Evolutionary conservation across 2,329 filamentous ascomycete species (phyloP).

Genomic region (Alternaria incomplexa): DNA sequence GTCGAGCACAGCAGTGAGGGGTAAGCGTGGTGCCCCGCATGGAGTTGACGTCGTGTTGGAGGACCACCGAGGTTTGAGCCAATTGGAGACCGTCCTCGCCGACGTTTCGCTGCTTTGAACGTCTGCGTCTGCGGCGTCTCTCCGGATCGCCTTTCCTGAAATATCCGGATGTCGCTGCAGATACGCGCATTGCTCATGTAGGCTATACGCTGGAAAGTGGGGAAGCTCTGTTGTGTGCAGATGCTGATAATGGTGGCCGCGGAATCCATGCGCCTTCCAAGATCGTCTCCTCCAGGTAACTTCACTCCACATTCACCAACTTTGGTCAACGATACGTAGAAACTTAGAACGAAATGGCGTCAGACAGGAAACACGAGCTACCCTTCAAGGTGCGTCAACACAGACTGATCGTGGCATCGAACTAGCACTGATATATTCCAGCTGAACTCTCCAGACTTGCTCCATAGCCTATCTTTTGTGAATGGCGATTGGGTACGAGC

Average conservation of each 20-base stretch:
- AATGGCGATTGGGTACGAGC: constrained; percentile 63
- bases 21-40: constrained; percentile 16
- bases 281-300: neutral
- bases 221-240: constrained; percentile 11
- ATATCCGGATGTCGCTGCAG: constrained; percentile 5
- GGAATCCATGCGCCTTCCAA: neutral
- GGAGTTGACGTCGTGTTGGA: constrained; percentile 15
- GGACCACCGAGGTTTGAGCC: constrained; percentile 16
- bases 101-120: neutral
- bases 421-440: constrained; percentile 28
- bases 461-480: constrained; percentile 61
- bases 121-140: neutral
- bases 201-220: constrained; percentile 22
- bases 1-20: constrained; percentile 18
- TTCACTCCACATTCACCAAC: neutral
- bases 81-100: constrained; percentile 14
- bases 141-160: constrained; percentile 2
- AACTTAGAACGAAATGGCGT: constrained; percentile 23
- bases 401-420: too few relatives aligned
- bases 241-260: neutral
- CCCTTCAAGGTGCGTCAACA: constrained; percentile 51
- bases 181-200: constrained; percentile 9
- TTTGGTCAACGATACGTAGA: neutral
- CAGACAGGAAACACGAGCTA: constrained; percentile 40
- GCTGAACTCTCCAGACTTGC: constrained; percentile 62